Evolutionary conservation across 164 flowering plant species (phyloP).

Genomic region (Warburgia ugandensis): DNA sequence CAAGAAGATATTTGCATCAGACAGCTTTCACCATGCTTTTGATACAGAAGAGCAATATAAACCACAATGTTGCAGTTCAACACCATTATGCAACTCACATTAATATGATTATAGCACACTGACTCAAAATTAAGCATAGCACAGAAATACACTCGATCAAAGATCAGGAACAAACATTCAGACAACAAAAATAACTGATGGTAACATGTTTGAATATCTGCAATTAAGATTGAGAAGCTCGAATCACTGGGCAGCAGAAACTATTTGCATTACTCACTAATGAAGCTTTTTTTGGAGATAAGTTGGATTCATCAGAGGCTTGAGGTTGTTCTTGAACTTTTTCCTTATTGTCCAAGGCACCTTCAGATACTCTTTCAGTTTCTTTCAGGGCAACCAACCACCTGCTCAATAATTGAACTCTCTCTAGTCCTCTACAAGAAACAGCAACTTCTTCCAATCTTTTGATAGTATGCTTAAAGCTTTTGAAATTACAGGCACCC

Average conservation of each 20-base stretch:
- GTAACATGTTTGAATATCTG: too few relatives aligned
- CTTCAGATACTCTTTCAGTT: constrained; percentile 36
- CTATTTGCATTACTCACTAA: constrained; percentile 54
- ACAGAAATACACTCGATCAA: too few relatives aligned
- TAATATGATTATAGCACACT: too few relatives aligned
- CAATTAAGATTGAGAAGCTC: background rate
- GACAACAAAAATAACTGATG: background rate
- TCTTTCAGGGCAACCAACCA: constrained; percentile 83
- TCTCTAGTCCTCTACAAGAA: constrained; percentile 70
- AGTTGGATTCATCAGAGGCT: constrained; percentile 40
- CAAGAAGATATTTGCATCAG: too few relatives aligned
- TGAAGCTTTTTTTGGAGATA: constrained; percentile 40
- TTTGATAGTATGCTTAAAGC: constrained; percentile 52
- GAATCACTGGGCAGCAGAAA: background rate
- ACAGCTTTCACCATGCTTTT: too few relatives aligned
- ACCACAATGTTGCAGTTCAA: too few relatives aligned
- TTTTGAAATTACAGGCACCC: constrained; percentile 34
- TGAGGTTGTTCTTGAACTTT: constrained; percentile 24
- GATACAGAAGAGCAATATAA: too few relatives aligned
- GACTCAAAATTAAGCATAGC: too few relatives aligned
- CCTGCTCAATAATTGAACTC: constrained; percentile 69
- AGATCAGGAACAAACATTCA: too few relatives aligned
- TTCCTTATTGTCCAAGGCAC: constrained; percentile 23
- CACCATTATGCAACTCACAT: too few relatives aligned
- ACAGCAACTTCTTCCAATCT: constrained; percentile 78